Conservation (phyloP, 108 stramenopile species). For the Nitzschia inconspicua region DNA sequence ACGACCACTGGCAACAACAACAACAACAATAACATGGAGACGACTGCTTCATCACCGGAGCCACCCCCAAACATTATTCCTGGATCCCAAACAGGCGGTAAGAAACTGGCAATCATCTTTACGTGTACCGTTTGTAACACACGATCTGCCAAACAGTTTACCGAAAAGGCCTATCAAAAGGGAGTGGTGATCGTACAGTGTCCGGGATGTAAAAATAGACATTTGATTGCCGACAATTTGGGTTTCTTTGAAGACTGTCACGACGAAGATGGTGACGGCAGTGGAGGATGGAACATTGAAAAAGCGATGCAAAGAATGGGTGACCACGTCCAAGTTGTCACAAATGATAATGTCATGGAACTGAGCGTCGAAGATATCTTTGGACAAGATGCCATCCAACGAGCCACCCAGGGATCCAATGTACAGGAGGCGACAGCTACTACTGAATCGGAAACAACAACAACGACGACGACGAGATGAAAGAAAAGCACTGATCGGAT, state of each 20-base stretch:
- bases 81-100: conserved; percentile 57
- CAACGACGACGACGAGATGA: no score
- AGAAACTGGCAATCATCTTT: conserved; percentile 82
- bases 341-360: conserved; percentile 71
- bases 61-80: no score
- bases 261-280: conserved; percentile 37
- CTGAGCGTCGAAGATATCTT: conserved; percentile 71
- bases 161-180: conserved; percentile 87
- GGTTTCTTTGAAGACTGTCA: conserved; percentile 37
- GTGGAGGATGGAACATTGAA: conserved; percentile 77
- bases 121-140: conserved; percentile 97
- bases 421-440: no score
- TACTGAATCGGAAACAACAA: no score
- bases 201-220: conserved; percentile 89
- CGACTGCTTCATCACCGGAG: no score
- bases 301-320: conserved; percentile 49
- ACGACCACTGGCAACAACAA: no score
- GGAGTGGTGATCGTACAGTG: conserved; percentile 95
- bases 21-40: no score
- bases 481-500: no score
- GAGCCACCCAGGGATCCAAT: no score
- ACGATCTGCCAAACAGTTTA: conserved; percentile 90
- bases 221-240: conserved; percentile 95
- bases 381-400: conserved; percentile 36
- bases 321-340: conserved; percentile 61